Base-by-base conservation (phyloP, 306 rosid genomes). In the Luffa aegyptiaca region DNA sequence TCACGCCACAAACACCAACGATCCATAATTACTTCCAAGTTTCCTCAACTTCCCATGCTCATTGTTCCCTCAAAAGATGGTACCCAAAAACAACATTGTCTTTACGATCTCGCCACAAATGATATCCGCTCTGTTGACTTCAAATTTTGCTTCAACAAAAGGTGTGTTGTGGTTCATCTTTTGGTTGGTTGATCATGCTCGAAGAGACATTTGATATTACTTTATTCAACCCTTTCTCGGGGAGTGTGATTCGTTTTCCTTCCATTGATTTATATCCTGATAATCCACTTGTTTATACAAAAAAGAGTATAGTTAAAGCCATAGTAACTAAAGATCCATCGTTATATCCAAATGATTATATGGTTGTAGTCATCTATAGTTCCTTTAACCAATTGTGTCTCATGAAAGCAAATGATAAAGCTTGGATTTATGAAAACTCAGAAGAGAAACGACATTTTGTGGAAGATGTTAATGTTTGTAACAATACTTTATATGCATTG, bases 291-390 rank as follows among this genome's bases (percentile, higher is more conserved):
- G 26, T 5, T 72, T 20, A 45, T 13, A 1, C 6, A 21, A 10
- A 18, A 13, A 0, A 10, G 1, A 2, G 4, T n/a, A 12, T 72
- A 3, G 4, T 21, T 5, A 72, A 46, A 48, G 77, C 57, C 26
- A 72, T 72, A 44, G 2, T 72, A 48, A 44, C 77, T 39, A 72
- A 72, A 72, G 77, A 72, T 46, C 77, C 41, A 48, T 46, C 39
- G 0, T 45, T 44, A 31, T 72, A 72, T 26, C 77, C 77, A 20
- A 48, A 70, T 20, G 56, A 70, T 10, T 70, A 70, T 5, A 45
- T 70, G 55, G 37, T 72, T 72, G 57, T 48, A 26, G 41, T 41
- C 8, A 71, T 71, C 13, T 41, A 41, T 20, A 0, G 36, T 3
- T 1, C 7, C 2, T 8, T 0, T 10, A 1, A 4, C 0, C 9